Conservation (phyloP, 2,329 filamentous ascomycete genomes). For the Anthostomella pinea region DNA sequence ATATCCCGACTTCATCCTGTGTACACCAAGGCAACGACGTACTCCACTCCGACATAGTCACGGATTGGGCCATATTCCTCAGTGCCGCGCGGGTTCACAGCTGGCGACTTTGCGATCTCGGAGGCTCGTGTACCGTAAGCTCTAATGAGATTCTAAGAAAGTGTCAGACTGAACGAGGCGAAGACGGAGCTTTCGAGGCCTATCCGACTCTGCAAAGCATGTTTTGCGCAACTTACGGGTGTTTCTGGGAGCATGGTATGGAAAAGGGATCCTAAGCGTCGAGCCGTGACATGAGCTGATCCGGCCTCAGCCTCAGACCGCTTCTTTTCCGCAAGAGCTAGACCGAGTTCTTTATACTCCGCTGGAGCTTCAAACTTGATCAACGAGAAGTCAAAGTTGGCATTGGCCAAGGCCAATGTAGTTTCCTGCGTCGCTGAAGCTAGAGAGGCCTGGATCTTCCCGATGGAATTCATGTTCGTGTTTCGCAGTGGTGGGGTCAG, state of each 20-base stretch:
- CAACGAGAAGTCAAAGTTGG: constrained; percentile 14
- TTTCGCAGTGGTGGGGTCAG: too few relatives aligned
- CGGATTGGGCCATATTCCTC: constrained; percentile 7
- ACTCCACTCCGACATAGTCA: constrained; percentile 28
- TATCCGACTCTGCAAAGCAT: too few relatives aligned
- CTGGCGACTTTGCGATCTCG: constrained; percentile 6
- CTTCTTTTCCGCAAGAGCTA: constrained; percentile 3
- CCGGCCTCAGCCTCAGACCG: constrained; percentile 9
- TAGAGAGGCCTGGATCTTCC: constrained; percentile 6
- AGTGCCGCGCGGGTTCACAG: constrained; percentile 1
- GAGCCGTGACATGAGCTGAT: constrained; percentile 6
- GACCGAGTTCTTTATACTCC: constrained; percentile 8
- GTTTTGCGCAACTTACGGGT: constrained; percentile 3
- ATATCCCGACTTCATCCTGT: too few relatives aligned
- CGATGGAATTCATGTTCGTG: constrained; percentile 6
- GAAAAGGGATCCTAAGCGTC: constrained; percentile 8
- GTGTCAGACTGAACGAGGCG: too few relatives aligned
- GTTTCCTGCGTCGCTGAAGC: constrained; percentile 9
- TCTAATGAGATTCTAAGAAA: constrained; percentile 5
- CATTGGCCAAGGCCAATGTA: constrained; percentile 10
- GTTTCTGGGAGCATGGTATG: constrained; percentile 6
- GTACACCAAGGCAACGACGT: too few relatives aligned
- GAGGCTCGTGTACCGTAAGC: constrained; percentile 8
- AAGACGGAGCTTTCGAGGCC: too few relatives aligned
- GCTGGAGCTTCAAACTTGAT: constrained; percentile 7